A percentile compares a stretch with the other conserved stretches of the same genome.
Evolutionary conservation across 257 asterid genomes (phyloP).

Genomic region (Solanum pinnatisectum): DNA sequence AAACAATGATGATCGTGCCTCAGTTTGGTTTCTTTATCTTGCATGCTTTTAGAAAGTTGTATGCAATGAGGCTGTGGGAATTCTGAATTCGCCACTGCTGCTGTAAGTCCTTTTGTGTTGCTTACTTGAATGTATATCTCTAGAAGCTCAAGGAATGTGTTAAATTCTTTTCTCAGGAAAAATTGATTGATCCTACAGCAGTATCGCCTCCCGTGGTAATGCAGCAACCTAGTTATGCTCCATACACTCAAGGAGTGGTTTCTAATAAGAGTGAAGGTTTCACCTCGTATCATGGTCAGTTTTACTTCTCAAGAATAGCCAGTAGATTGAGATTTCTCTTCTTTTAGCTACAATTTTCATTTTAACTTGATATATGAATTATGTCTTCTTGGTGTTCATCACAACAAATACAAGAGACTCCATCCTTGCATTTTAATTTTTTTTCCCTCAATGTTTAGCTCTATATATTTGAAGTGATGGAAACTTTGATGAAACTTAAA

Average conservation of each 20-base stretch:
- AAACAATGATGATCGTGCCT: no score
- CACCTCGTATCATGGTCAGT: slow-evolving; percentile 44
- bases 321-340: not conserved
- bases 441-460: not conserved
- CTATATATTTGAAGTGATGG: not conserved
- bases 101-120: not conserved
- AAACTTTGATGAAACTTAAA: not conserved
- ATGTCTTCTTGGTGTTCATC: not conserved
- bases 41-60: not conserved
- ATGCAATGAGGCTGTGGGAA: not conserved
- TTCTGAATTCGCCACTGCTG: not conserved
- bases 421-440: not conserved
- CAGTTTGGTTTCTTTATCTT: no score
- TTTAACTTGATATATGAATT: not conserved
- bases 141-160: slow-evolving; percentile 11
- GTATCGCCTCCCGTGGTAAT: slow-evolving; percentile 39
- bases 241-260: slow-evolving; percentile 31
- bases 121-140: not conserved
- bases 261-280: slow-evolving; percentile 36
- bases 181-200: slow-evolving; percentile 35
- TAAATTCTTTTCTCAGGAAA: slow-evolving; percentile 47
- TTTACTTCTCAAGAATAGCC: not conserved
- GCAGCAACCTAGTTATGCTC: slow-evolving; percentile 39
- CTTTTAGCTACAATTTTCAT: not conserved
- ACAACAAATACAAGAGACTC: not conserved